Percentiles rank a stretch among this genome's conserved stretches.
These are phyloP conservation scores for Penicillium coprophilum DNA, from an alignment of 495 filamentous ascomycete species.

Conservation along the genomic window DNA sequence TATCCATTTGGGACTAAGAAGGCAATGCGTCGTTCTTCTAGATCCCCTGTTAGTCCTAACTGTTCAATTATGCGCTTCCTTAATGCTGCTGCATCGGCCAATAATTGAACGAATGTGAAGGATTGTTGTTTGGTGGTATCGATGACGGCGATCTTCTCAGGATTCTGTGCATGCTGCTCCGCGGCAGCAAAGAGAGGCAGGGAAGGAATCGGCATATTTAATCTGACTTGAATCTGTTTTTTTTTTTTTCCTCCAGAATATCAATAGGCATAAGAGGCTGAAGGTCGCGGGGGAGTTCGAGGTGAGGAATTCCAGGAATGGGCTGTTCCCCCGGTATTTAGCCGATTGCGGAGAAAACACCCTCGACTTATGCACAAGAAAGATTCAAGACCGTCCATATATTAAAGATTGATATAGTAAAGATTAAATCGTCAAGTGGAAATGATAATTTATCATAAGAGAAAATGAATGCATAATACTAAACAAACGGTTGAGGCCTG, in stretches of 20 bases:
- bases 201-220: conserved; percentile 53
- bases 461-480: too few species aligned
- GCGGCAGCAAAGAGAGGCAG: conserved; percentile 72
- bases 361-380: not conserved
- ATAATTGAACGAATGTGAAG: conserved; percentile 77
- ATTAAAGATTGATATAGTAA: too few species aligned
- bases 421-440: too few species aligned
- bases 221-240: not conserved
- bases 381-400: too few species aligned
- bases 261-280: not conserved
- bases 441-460: too few species aligned
- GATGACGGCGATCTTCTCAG: conserved; percentile 66
- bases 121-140: conserved; percentile 68
- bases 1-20: conserved; percentile 88
- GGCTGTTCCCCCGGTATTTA: conserved; percentile 2
- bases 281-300: not conserved
- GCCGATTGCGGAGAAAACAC: conserved; percentile 12
- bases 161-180: conserved; percentile 54
- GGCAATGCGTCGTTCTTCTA: conserved; percentile 74
- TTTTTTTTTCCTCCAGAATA: too few species aligned
- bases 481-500: too few species aligned
- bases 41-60: conserved; percentile 41
- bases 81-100: conserved; percentile 67
- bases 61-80: conserved; percentile 62
- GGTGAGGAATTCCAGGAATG: not conserved